A percentile compares a stretch with the other conserved stretches of the same genome.
phyloP scores from a whole-genome alignment of 169 alveolate species.

The Cryptosporidium xiaoi region DNA sequence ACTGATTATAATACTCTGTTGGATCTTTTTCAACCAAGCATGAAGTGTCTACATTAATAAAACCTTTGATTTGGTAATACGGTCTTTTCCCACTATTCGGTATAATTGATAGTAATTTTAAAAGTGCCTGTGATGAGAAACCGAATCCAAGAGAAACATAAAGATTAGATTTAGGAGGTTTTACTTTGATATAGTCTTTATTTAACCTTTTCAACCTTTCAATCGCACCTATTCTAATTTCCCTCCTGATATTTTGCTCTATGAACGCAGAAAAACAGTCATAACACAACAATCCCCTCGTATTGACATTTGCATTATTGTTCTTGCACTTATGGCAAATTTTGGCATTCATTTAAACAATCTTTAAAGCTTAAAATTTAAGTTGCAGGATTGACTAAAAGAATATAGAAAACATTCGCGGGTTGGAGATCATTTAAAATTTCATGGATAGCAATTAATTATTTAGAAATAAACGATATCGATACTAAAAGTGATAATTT shows the following conservation, averaged over 20 bases:
- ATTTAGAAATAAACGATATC: no score
- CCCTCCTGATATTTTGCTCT: constrained; percentile 43
- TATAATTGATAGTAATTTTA: constrained; percentile 31
- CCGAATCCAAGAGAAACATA: constrained; percentile 73
- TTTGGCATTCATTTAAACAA: constrained; percentile 8
- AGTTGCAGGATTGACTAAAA: not conserved
- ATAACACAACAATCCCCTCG: constrained; percentile 22
- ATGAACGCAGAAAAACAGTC: constrained; percentile 30
- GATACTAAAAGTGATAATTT: no score
- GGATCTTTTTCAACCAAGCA: constrained; percentile 28
- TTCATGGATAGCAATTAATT: no score
- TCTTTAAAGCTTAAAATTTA: not conserved
- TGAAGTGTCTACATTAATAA: constrained; percentile 65
- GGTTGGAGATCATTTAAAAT: no score
- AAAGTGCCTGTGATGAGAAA: constrained; percentile 32
- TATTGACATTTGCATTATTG: constrained; percentile 3
- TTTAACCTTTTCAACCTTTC: constrained; percentile 31
- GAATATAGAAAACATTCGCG: not conserved
- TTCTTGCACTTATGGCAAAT: constrained; percentile 48
- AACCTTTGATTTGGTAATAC: constrained; percentile 21
- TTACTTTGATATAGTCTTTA: not conserved
- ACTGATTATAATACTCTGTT: constrained; percentile 17
- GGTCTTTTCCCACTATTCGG: constrained; percentile 57
- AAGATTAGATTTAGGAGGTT: constrained; percentile 12
- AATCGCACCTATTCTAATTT: constrained; percentile 44